A percentile compares a stretch with the other conserved stretches of the same genome.
These are phyloP conservation scores for Eragrostis curvula DNA, from an alignment of 176 grass and related monocot species.

Conservation along the genomic window DNA sequence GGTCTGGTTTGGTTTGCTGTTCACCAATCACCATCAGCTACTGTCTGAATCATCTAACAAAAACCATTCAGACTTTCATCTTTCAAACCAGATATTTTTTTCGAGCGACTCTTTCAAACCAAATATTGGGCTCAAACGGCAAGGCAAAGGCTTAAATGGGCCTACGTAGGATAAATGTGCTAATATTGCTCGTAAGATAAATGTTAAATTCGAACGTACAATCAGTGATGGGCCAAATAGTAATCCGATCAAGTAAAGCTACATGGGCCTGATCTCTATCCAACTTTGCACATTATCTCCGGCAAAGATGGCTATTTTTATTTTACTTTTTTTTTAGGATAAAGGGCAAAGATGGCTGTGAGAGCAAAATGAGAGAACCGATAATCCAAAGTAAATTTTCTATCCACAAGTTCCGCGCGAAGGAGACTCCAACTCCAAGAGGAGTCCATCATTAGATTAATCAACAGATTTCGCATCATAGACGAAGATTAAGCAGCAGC, in stretches of 20 bases:
- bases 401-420: no score
- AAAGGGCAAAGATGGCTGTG: no score
- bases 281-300: no score
- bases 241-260: not conserved
- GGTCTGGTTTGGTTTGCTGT: constrained; percentile 25
- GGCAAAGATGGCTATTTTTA: no score
- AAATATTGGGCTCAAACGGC: no score
- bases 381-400: not conserved
- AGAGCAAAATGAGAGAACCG: not conserved
- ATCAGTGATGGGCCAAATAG: not conserved
- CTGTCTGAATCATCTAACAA: not conserved
- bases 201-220: not conserved
- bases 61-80: not conserved
- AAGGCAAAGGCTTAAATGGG: no score
- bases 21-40: not conserved
- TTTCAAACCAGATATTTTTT: not conserved
- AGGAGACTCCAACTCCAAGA: no score
- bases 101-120: no score
- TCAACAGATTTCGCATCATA: not conserved
- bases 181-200: not conserved
- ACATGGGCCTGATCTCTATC: not conserved
- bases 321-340: no score
- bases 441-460: not conserved
- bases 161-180: no score
- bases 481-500: not conserved